A percentile compares a stretch with the other conserved stretches of the same genome.
phyloP scores from a whole-genome alignment of 2,329 filamentous ascomycete species.

The Lecanicillium sp. region DNA sequence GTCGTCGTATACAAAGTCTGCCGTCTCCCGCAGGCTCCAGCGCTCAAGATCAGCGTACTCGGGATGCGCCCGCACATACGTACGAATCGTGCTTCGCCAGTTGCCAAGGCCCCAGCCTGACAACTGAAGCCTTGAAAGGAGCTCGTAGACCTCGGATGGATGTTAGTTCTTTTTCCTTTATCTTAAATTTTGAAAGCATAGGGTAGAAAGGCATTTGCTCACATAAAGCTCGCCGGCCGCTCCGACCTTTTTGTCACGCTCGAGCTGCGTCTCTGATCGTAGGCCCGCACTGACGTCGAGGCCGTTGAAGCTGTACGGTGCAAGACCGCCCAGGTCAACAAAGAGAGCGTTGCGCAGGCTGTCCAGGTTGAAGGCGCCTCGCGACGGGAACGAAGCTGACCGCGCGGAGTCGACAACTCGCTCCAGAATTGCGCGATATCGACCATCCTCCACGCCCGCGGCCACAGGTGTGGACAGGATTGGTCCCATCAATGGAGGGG shows the following conservation, averaged over 20 bases:
- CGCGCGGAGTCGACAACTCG: background rate
- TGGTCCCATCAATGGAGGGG: background rate
- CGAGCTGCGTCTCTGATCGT: conserved; percentile 17
- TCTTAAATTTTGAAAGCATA: no score
- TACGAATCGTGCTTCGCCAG: conserved; percentile 42
- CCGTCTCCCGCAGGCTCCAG: conserved; percentile 36
- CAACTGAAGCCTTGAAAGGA: conserved; percentile 26
- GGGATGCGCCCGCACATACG: conserved; percentile 29
- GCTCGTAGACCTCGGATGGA: conserved; percentile 33
- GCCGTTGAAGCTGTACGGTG: conserved; percentile 15
- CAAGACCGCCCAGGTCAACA: background rate
- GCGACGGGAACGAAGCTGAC: background rate
- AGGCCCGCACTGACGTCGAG: conserved; percentile 15
- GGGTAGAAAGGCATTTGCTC: conserved; percentile 11
- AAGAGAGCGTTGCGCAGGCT: background rate
- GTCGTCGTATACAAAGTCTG: conserved; percentile 37
- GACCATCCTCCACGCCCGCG: background rate
- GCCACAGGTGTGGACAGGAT: background rate
- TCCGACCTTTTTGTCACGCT: conserved; percentile 21
- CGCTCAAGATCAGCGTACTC: conserved; percentile 32
- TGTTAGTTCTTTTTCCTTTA: background rate
- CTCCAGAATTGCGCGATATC: background rate
- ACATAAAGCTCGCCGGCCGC: conserved; percentile 22
- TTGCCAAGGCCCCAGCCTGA: conserved; percentile 31
- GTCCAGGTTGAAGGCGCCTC: background rate